These are phyloP conservation scores for Macrocystidia cucumis DNA, from an alignment of 1,284 basidiomycete species.

Conservation along the genomic window DNA sequence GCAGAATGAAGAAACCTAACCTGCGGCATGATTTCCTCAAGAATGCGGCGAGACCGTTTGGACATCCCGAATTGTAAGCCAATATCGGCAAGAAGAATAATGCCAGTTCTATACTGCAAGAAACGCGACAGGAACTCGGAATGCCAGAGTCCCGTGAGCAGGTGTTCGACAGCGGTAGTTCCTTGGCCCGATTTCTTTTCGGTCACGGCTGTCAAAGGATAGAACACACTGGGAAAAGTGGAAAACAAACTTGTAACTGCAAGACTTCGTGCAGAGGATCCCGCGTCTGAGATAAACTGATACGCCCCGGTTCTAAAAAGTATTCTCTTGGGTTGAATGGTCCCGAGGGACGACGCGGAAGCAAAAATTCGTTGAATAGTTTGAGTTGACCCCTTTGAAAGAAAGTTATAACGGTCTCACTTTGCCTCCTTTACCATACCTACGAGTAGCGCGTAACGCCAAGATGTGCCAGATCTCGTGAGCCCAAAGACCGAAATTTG, in stretches of 20 bases:
- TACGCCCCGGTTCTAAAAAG: slow-evolving; percentile 19
- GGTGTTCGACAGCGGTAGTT: slow-evolving; percentile 50
- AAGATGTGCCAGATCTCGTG: slow-evolving; percentile 71
- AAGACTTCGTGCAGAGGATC: slow-evolving; percentile 58
- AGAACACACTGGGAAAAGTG: slow-evolving; percentile 5
- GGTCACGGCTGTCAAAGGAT: slow-evolving; percentile 6
- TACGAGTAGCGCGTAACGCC: slow-evolving; percentile 55
- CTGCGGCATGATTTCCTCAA: slow-evolving; percentile 77
- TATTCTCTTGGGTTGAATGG: slow-evolving; percentile 47
- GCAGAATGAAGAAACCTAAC: slow-evolving; percentile 24
- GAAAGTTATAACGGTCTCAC: slow-evolving; percentile 1
- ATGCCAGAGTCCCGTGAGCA: slow-evolving; percentile 68
- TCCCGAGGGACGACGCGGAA: slow-evolving; percentile 48
- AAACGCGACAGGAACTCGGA: slow-evolving; percentile 70
- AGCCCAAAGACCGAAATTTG: slow-evolving; percentile 64
- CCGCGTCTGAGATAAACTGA: slow-evolving; percentile 40
- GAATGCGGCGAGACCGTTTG: slow-evolving; percentile 47
- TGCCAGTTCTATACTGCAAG: slow-evolving; percentile 55
- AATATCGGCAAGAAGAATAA: slow-evolving; percentile 67
- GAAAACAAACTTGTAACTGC: slow-evolving; percentile 44
- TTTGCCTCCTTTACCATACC: slow-evolving; percentile 38
- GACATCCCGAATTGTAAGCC: slow-evolving; percentile 71
- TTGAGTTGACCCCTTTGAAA: slow-evolving; percentile 47
- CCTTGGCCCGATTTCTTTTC: slow-evolving; percentile 50
- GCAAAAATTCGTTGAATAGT: slow-evolving; percentile 55